phyloP scores from a whole-genome alignment of 352 stramenopile species.

The Phytophthora kernoviae region DNA sequence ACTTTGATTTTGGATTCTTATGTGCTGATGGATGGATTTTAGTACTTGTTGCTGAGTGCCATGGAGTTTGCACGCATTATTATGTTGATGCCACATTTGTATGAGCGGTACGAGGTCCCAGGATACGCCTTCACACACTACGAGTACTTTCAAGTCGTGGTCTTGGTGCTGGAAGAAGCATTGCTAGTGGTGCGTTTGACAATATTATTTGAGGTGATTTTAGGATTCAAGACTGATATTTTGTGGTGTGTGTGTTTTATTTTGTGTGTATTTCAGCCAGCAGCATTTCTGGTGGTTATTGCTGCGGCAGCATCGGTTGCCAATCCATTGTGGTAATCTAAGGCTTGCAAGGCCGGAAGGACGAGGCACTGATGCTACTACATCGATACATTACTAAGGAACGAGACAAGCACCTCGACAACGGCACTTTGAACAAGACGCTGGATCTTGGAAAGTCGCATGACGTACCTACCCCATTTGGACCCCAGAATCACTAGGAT shows the following conservation, averaged over 20 bases:
- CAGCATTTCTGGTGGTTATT: constrained; percentile 73
- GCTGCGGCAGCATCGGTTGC: constrained; percentile 53
- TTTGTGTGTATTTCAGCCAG: constrained; percentile 43
- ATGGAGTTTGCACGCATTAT: constrained; percentile 77
- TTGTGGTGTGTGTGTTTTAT: constrained; percentile 4
- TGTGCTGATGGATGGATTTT: too few species aligned
- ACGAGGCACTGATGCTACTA: background rate
- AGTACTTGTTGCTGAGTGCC: constrained; percentile 74
- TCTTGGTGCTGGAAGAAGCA: constrained; percentile 66
- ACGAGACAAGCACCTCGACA: constrained; percentile 13
- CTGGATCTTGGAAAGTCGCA: background rate
- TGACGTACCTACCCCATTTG: background rate
- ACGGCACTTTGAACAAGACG: constrained; percentile 8
- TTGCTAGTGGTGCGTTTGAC: constrained; percentile 66
- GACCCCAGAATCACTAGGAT: constrained; percentile 20
- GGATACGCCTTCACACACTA: constrained; percentile 67
- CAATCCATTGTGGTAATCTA: constrained; percentile 68
- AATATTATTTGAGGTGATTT: background rate
- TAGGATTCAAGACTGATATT: background rate
- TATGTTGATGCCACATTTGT: constrained; percentile 66
- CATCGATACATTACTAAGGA: constrained; percentile 29
- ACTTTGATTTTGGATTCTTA: constrained; percentile 21
- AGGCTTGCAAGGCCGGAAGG: background rate
- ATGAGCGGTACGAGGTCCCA: constrained; percentile 62
- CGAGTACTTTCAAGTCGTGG: constrained; percentile 73